Evolutionary conservation across 306 rosid species (phyloP), one percentile per base, ranked within the genome.

Genomic region (Spatholobus suberectus): DNA sequence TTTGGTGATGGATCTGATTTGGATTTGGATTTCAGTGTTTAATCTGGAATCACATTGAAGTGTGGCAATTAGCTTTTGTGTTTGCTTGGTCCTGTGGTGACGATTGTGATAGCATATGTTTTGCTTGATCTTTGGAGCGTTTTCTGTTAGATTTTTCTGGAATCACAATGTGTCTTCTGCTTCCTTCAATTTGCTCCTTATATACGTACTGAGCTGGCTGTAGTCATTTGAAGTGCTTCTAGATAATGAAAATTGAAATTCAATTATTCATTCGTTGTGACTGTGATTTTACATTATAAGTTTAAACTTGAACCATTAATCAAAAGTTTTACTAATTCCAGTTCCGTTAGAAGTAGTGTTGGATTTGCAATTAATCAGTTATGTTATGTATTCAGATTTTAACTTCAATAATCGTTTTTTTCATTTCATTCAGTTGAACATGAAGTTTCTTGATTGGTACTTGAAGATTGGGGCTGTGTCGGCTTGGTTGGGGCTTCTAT

Each of bases 371-470:
- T 74, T 85, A 12, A 34, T 44, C 7, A 47, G n/a, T 57, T 67
- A 5, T 24, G n/a, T 57, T 67, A 5, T 24, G 38, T 37, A 8
- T 34, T 63, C 71, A 40, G 17, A 12, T 32, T 70, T 21, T 32
- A 6, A 24, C 58, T 74, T 12, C 57, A 7, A 41, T 40, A 58
- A 35, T 69, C 37, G 4, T 18, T 24, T 6, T 47, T 79, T 9
- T 11, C 32, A 7, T 73, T 54, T 20, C 34, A 1, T 71, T 70
- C 83, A 88, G 91, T 67, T 63, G 65, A 80, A 75, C 65, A 93
- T 91, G 98, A 93, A 86, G 91, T 93, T 88, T 87, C 82, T 90
- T 26, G 94, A 90, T 78, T 95, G 99, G 99, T 95, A 95, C 73
- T 58, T 95, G 86, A 95, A 93, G 92, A 93, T 95, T 67, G 92